Evolutionary conservation across 352 stramenopile genomes (phyloP).

Genomic region (Elongisporangium anandrum): DNA sequence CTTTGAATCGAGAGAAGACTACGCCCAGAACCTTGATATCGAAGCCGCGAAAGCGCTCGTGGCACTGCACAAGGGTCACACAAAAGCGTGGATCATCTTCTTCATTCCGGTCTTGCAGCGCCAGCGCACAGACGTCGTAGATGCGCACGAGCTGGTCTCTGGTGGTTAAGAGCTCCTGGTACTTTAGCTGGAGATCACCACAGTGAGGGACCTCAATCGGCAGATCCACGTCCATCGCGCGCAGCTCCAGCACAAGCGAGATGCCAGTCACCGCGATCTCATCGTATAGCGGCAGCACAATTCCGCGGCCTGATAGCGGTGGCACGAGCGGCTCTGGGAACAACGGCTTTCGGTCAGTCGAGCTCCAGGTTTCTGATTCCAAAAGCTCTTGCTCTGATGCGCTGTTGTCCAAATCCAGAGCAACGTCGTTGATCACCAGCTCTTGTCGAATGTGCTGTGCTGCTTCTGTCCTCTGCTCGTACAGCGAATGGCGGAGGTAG

Average conservation of each 20-base stretch:
- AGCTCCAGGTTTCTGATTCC: too few relatives aligned
- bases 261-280: slow-evolving; percentile 17
- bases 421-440: too few relatives aligned
- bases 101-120: slow-evolving; percentile 1
- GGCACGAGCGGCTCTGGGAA: too few relatives aligned
- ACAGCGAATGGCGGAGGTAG: too few relatives aligned
- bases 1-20: slow-evolving; percentile 27
- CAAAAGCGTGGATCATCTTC: slow-evolving; percentile 19
- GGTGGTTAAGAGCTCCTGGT: slow-evolving; percentile 10
- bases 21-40: slow-evolving; percentile 31
- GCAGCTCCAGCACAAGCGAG: slow-evolving; percentile 28
- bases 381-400: too few relatives aligned
- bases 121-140: slow-evolving; percentile 25
- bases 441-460: too few relatives aligned
- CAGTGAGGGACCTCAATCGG: slow-evolving; percentile 36
- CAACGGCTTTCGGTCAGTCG: too few relatives aligned
- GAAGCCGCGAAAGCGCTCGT: slow-evolving; percentile 18
- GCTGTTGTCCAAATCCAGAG: too few relatives aligned
- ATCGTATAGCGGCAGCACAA: slow-evolving; percentile 29
- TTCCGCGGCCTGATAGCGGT: slow-evolving; percentile 10
- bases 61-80: slow-evolving; percentile 14
- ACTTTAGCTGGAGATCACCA: slow-evolving; percentile 18
- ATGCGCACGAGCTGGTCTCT: slow-evolving; percentile 18
- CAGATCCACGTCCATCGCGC: slow-evolving; percentile 19
- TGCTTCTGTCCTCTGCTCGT: too few relatives aligned